phyloP scores from a whole-genome alignment of 2,329 filamentous ascomycete species.

The Verticillium zaregamsianum region DNA sequence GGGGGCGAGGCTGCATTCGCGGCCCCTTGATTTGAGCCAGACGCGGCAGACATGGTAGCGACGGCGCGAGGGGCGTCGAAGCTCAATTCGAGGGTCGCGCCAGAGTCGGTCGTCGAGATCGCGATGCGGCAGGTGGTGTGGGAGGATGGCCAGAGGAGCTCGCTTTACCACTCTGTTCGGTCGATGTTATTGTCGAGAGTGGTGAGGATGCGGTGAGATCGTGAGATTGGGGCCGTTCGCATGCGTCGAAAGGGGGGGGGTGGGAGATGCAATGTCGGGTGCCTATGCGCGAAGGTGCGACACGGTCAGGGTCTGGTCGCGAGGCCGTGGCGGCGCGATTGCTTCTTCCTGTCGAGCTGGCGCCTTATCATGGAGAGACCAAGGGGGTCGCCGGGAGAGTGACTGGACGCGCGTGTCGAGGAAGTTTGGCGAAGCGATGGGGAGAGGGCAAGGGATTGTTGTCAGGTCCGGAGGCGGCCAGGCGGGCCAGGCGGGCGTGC shows the following conservation, averaged over 20 bases:
- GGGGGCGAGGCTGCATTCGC: conserved; percentile 62
- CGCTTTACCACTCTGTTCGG: neutral
- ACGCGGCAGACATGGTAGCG: conserved; percentile 4
- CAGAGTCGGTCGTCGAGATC: neutral
- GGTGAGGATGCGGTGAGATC: neutral
- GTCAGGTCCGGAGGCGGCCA: neutral
- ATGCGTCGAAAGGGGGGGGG: neutral
- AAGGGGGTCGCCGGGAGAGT: neutral
- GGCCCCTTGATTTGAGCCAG: conserved; percentile 24
- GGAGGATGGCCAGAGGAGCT: neutral
- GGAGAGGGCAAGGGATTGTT: neutral
- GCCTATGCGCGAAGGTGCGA: neutral
- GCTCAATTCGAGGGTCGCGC: neutral
- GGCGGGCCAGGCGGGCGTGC: neutral
- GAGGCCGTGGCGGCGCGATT: neutral
- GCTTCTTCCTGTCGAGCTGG: neutral
- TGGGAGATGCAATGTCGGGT: neutral
- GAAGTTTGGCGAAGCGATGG: neutral
- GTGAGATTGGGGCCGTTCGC: neutral
- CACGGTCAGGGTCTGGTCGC: neutral
- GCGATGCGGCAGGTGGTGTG: neutral
- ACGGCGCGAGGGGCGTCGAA: conserved; percentile 4
- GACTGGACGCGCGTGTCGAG: neutral
- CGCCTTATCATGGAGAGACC: neutral
- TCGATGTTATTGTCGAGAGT: neutral